Evolutionary conservation across 306 rosid genomes (phyloP), one percentile per base, ranked within the genome.

Genomic region (Boehmeria nivea): DNA sequence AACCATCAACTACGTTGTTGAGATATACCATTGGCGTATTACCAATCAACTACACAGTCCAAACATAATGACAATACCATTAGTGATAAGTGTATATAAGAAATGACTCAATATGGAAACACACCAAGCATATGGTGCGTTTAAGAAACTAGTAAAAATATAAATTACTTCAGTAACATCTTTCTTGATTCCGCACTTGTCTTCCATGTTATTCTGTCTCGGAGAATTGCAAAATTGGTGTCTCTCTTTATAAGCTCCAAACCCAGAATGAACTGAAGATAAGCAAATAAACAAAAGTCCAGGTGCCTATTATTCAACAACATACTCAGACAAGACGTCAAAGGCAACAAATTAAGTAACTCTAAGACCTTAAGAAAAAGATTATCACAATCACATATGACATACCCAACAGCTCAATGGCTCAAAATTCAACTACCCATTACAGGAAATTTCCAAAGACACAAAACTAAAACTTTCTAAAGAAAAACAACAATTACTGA

Each of bases 1-100:
- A 85, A 19, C 86, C 91, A 4, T 82, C 95, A 54, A 74, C 85
- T 19, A 88, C 72, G 31, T 83, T 74, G 72, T 80, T 85, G 68
- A 88, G 80, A 57, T 72, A 83, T 9, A 81, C 91, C 80, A 80
- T 68, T 20, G 97, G 87, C 33, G 95, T 83, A 48, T 80, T 75
- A 8, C 88, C 95, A 26, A 85, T 74, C 66, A 85, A 63, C 95
- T 84, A 67, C 60, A 71, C 42, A 55, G 13, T 45, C 26, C 36
- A 46, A 23, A 9, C n/a, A 59, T 36, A 44, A 22, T 26, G 45
- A 21, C 15, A 57, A 26, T 8, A 60, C 3, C 44, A 25, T 14
- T 21, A 51, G 48, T 39, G 51, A 43, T 40, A 54, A 10, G 14
- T 23, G 31, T 20, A 24, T 15, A 49, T 43, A 19, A 23, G 24